Evolutionary conservation across 208 protist species (phyloP), one percentile per base, ranked within the genome.

Genomic region (Leptomonas seymouri): DNA sequence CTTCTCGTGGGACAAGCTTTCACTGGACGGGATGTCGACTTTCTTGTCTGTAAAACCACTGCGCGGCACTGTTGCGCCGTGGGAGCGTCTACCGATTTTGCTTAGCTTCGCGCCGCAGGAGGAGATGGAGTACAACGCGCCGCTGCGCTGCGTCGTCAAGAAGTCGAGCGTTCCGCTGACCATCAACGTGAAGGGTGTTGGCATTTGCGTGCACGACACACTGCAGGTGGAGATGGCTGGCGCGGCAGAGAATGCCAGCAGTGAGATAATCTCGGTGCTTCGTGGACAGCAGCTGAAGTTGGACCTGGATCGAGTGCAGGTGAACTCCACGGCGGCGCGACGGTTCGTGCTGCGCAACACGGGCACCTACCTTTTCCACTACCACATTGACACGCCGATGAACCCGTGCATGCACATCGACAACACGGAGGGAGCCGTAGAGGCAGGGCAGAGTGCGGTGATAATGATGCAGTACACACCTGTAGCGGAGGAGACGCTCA

Each of bases 161-260:
- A 95, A 96, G 59, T 91, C 95, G 54, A 94, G 90, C 54, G 85
- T 88, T 57, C 85, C 87, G 30, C 80, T 99, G 36, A 94, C 85
- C 16, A 88, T 98, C 70, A 99, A 99, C 86, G 87, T 98, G 30
- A 99, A 99, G 81, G 97, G 97, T 48, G 92, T 98, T 53, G 98
- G 97, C 23, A 93, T 98, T 61, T 74, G 71, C 60, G 89, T 98
- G 59, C 95, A 98, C 78, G 91, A 97, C 30, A 45, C 75, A 18
- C 59, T 99, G 8, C 48, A 76, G 2, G 68, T 99, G 45, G 89
- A 94, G 74, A 46, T 73, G 44, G 54, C 31, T 36, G 50, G 11
- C 23, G 25, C 63, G 30, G 81, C 85, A 21, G 74, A 84, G 23
- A 58, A 51, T 44, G 73, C 57, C 28, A 27, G 51, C 14, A 54